A percentile compares a stretch with the other conserved stretches of the same genome.
Evolutionary conservation across 805 yeast genomes (phyloP).

Genomic region (Barnettozyma californica): DNA sequence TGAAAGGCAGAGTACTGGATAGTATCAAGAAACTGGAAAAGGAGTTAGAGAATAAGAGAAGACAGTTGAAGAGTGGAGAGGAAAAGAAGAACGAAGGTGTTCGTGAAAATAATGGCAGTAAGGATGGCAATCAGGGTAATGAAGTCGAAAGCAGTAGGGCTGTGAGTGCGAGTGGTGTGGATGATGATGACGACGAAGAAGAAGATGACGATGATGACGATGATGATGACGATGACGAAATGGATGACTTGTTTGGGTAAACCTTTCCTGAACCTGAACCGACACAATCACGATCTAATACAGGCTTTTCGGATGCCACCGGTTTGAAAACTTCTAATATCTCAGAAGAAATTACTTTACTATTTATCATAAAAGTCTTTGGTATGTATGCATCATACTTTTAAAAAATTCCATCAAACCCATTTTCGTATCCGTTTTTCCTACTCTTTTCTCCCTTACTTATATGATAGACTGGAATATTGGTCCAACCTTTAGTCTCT

Average conservation of each 20-base stretch:
- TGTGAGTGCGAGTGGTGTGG: conserved; percentile 23
- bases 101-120: conserved; percentile 21
- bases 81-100: conserved; percentile 21
- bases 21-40: conserved; percentile 72
- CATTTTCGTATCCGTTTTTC: too few relatives aligned
- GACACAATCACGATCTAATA: too few relatives aligned
- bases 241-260: conserved; percentile 28
- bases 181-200: conserved; percentile 30
- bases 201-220: conserved; percentile 28
- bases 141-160: conserved; percentile 21
- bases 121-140: conserved; percentile 21
- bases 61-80: conserved; percentile 47
- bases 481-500: too few relatives aligned
- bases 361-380: too few relatives aligned
- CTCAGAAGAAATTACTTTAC: too few relatives aligned
- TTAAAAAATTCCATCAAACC: too few relatives aligned
- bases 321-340: too few relatives aligned
- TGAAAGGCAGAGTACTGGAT: conserved; percentile 80
- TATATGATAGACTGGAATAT: too few relatives aligned
- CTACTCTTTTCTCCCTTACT: too few relatives aligned
- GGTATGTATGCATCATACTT: too few relatives aligned
- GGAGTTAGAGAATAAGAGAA: conserved; percentile 75
- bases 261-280: too few relatives aligned
- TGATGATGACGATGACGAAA: conserved; percentile 28
- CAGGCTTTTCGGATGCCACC: too few relatives aligned